Conservation (phyloP, 257 asterid species). For the Solanum rostratum region DNA sequence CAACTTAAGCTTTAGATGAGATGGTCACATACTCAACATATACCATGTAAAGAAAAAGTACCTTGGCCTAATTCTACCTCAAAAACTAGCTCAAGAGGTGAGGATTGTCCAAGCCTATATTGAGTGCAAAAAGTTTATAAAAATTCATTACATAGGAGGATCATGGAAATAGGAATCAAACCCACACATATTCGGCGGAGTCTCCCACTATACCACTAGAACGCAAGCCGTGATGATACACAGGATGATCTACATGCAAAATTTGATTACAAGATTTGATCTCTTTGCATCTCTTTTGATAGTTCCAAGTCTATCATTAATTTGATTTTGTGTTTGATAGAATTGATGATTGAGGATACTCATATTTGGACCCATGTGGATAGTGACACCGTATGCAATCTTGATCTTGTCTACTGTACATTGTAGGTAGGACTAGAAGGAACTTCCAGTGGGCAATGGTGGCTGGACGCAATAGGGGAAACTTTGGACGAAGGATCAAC, state of each 20-base stretch:
- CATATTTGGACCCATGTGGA: background rate
- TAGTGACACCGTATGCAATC: background rate
- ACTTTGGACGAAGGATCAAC: constrained; percentile 70
- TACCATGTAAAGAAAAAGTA: too few relatives aligned
- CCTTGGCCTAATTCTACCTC: too few relatives aligned
- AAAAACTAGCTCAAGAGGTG: background rate
- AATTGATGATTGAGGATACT: background rate
- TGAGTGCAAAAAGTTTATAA: too few relatives aligned
- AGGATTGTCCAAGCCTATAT: background rate
- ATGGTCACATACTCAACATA: too few relatives aligned
- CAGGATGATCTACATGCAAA: background rate
- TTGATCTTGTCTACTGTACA: background rate
- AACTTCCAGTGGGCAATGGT: constrained; percentile 91
- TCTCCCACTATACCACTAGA: background rate
- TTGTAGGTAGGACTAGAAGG: constrained; percentile 99
- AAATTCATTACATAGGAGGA: background rate
- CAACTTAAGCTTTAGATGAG: too few relatives aligned
- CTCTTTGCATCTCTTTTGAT: background rate
- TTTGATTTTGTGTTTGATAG: background rate
- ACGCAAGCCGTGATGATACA: background rate
- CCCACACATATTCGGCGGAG: background rate
- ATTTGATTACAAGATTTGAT: background rate
- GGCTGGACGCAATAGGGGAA: constrained; percentile 89
- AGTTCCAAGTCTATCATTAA: background rate
- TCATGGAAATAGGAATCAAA: background rate